A percentile compares a stretch with the other conserved stretches of the same genome.
These are phyloP conservation scores for Stereocaulon alpinum DNA, from an alignment of 495 filamentous ascomycete species.

Conservation along the genomic window DNA sequence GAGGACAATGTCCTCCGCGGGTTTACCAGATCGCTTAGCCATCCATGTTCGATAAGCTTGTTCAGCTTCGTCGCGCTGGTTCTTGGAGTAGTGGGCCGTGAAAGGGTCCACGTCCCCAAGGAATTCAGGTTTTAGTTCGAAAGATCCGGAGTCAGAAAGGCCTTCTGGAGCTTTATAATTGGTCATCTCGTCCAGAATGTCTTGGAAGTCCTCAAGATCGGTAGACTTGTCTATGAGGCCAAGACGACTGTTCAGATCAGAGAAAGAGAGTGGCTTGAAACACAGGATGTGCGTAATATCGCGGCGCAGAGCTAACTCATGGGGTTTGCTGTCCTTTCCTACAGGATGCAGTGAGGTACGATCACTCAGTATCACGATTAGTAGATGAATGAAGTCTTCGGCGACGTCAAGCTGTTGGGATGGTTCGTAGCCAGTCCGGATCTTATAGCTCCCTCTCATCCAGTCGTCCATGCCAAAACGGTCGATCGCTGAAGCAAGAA, in stretches of 20 bases:
- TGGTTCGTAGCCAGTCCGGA: conserved; percentile 64
- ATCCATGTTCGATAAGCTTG: conserved; percentile 73
- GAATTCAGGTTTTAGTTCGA: conserved; percentile 79
- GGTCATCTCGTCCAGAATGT: conserved; percentile 81
- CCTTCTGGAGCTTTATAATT: conserved; percentile 84
- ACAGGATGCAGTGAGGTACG: conserved; percentile 65
- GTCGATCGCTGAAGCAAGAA: conserved; percentile 84
- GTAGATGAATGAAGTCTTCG: conserved; percentile 89
- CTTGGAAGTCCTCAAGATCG: conserved; percentile 66
- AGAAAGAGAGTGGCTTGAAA: conserved; percentile 91
- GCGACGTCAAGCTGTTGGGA: conserved; percentile 79
- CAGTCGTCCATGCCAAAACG: conserved; percentile 84
- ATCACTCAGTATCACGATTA: conserved; percentile 86
- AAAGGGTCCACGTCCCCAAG: conserved; percentile 87
- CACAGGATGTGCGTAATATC: conserved; percentile 91
- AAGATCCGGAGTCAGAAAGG: conserved; percentile 81
- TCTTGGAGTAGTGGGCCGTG: conserved; percentile 87
- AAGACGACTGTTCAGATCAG: conserved; percentile 70
- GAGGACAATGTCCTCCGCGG: conserved; percentile 76
- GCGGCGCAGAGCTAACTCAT: conserved; percentile 62
- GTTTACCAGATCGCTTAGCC: conserved; percentile 77
- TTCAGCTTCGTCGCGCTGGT: conserved; percentile 94
- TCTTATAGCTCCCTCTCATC: conserved; percentile 70
- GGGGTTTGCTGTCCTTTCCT: conserved; percentile 54
- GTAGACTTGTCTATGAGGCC: conserved; percentile 68